Evolutionary conservation across 306 rosid genomes (phyloP), one percentile per base, ranked within the genome.

Genomic region (Pyrus pyrifolia): DNA sequence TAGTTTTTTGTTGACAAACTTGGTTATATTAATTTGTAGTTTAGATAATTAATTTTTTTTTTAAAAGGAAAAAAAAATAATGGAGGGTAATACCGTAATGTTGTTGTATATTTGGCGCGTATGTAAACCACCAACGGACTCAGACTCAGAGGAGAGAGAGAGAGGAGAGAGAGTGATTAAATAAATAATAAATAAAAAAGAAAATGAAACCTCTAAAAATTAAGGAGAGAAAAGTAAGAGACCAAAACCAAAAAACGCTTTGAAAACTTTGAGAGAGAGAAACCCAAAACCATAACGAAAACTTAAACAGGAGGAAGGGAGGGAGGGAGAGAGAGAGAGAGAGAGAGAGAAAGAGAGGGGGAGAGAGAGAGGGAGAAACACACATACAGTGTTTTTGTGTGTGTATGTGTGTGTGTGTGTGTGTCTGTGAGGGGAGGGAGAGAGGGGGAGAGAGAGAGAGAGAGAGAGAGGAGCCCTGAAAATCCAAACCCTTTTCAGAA

Each of bases 101-200:
- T 67, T 55, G 21, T 8, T 52, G 42, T 35, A 29, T 33, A 78
- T 88, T 88, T 88, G 96, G 92, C 89, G 86, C 81, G 87, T 88
- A 77, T 64, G 72, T 44, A 86, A 83, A 69, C 82, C 79, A 89
- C 55, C 78, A 84, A 82, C 81, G 72, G 77, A 66, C 63, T 29
- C 59, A 76, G 83, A 46, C 87, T 81, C 68, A 78, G 68, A 49
- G 55, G 55, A 15, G 18, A 4, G 61, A 4, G 61, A 29, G 55
- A 0, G 55, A 2, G 55, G 52, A 6, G 21, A 4, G 17, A 15
- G 18, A 4, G 25, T 6, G 33, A 63, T 3, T 6, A 7, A 30
- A 6, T 5, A 8, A 30, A 14, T 5, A 8, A 14, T 8, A 40
- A 59, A 17, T 1, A 14, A 53, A 31, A 18, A 44, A 10, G 11